Evolutionary conservation across 1,284 basidiomycete species (phyloP).

Genomic region (Puccinia polysora): DNA sequence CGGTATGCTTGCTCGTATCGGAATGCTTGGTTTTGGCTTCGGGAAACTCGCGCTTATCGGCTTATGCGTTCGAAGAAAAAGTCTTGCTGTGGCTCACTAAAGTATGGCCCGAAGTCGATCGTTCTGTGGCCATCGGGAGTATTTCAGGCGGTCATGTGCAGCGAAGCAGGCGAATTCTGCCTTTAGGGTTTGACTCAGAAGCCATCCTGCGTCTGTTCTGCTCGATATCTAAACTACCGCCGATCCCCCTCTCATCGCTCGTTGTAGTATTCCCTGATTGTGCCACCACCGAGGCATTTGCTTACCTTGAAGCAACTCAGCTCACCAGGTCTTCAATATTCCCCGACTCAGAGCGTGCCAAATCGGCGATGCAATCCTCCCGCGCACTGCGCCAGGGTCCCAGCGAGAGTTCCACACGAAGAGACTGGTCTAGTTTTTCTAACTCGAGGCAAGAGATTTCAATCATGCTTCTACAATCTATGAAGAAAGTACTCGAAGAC

Average conservation of each 20-base stretch:
- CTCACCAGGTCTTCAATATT: constrained; percentile 28
- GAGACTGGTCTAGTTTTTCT: not conserved
- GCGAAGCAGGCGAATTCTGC: constrained; percentile 14
- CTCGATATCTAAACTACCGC: constrained; percentile 13
- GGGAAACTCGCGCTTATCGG: constrained; percentile 71
- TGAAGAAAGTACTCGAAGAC: constrained; percentile 22
- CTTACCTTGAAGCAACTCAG: constrained; percentile 26
- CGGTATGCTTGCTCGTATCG: constrained; percentile 72
- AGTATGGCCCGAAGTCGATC: constrained; percentile 62
- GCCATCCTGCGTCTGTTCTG: not conserved
- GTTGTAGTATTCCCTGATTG: constrained; percentile 2
- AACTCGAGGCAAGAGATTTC: not conserved
- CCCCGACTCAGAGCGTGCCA: not conserved
- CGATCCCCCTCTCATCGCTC: not conserved
- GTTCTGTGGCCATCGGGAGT: constrained; percentile 46
- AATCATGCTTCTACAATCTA: constrained; percentile 13
- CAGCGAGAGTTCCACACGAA: not conserved
- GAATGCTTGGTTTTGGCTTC: constrained; percentile 63
- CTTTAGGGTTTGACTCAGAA: constrained; percentile 28
- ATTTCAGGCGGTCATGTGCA: not conserved
- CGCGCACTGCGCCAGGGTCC: too few relatives aligned
- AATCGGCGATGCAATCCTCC: too few relatives aligned
- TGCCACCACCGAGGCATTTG: constrained; percentile 14
- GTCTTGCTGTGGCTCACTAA: constrained; percentile 75
- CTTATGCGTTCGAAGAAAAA: constrained; percentile 75